A percentile compares a stretch with the other conserved stretches of the same genome.
Evolutionary conservation across 2,329 filamentous ascomycete genomes (phyloP).

Genomic region (Aspergillus sclerotialis): DNA sequence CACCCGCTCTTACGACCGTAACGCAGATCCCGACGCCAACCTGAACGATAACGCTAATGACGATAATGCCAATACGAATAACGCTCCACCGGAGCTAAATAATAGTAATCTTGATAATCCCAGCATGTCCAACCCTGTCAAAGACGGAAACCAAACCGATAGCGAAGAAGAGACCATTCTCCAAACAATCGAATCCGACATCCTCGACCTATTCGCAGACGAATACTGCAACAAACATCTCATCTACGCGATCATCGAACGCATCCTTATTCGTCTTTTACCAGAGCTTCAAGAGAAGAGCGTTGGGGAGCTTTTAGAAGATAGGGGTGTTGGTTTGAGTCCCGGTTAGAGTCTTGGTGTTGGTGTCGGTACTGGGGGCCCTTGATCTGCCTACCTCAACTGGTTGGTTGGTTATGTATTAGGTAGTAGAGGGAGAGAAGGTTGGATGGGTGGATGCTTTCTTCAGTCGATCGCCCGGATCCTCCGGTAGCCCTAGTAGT

Average conservation of each 20-base stretch:
- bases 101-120: too few relatives aligned
- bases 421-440: too few relatives aligned
- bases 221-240: constrained; percentile 90
- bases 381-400: too few relatives aligned
- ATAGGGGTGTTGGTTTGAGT: constrained; percentile 48
- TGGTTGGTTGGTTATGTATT: too few relatives aligned
- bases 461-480: too few relatives aligned
- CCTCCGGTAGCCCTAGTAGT: too few relatives aligned
- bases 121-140: constrained; percentile 6
- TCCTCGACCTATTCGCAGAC: constrained; percentile 71
- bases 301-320: constrained; percentile 64
- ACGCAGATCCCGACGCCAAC: too few relatives aligned
- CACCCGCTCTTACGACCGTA: neutral
- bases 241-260: constrained; percentile 73
- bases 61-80: neutral
- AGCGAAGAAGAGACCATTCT: constrained; percentile 43
- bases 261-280: constrained; percentile 71
- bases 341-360: constrained; percentile 8
- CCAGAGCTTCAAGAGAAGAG: constrained; percentile 74
- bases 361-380: neutral
- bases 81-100: too few relatives aligned
- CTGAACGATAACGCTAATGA: neutral
- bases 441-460: too few relatives aligned
- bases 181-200: constrained; percentile 52
- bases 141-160: constrained; percentile 1